Percentiles rank a stretch among this genome's conserved stretches.
Evolutionary conservation across 805 yeast species (phyloP).

Genomic region (Saturnispora zaruensis): DNA sequence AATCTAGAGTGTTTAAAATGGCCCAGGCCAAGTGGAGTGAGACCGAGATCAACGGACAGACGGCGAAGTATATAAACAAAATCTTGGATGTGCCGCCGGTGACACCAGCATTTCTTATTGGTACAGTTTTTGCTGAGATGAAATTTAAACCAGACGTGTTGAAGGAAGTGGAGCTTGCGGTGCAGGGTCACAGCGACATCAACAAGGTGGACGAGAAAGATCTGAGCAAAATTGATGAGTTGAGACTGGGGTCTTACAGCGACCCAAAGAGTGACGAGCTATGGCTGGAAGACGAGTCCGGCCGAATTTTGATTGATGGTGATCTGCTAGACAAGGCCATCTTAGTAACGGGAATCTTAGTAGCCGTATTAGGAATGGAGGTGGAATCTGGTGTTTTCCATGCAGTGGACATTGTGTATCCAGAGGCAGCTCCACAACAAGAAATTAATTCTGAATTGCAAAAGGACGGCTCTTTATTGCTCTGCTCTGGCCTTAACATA

Average conservation of each 20-base stretch:
- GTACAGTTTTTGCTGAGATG: conserved; percentile 80
- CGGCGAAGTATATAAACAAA: conserved; percentile 31
- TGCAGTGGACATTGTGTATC: conserved; percentile 71
- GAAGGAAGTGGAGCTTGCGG: conserved; percentile 61
- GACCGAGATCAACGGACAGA: conserved; percentile 30
- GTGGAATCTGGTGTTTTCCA: conserved; percentile 75
- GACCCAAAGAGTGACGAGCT: conserved; percentile 51
- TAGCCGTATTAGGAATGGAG: conserved; percentile 83
- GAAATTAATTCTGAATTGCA: conserved; percentile 13
- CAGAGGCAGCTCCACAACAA: conserved; percentile 51
- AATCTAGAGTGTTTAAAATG: conserved; percentile 37
- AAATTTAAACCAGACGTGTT: conserved; percentile 78
- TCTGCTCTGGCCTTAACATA: conserved; percentile 70
- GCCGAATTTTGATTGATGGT: conserved; percentile 64
- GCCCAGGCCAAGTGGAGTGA: conserved; percentile 36
- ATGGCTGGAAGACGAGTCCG: conserved; percentile 88
- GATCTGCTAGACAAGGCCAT: conserved; percentile 52
- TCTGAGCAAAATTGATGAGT: conserved; percentile 12
- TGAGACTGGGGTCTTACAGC: conserved; percentile 37
- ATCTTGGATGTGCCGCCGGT: conserved; percentile 57
- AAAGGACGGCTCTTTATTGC: conserved; percentile 42
- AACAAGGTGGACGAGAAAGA: conserved; percentile 13
- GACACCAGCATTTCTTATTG: conserved; percentile 71
- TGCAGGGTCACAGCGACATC: conserved; percentile 41
- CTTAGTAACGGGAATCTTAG: conserved; percentile 82